Evolutionary conservation across 176 grass and related monocot genomes (phyloP), one percentile per base, ranked within the genome.

Genomic region (Rhynchospora breviuscula): DNA sequence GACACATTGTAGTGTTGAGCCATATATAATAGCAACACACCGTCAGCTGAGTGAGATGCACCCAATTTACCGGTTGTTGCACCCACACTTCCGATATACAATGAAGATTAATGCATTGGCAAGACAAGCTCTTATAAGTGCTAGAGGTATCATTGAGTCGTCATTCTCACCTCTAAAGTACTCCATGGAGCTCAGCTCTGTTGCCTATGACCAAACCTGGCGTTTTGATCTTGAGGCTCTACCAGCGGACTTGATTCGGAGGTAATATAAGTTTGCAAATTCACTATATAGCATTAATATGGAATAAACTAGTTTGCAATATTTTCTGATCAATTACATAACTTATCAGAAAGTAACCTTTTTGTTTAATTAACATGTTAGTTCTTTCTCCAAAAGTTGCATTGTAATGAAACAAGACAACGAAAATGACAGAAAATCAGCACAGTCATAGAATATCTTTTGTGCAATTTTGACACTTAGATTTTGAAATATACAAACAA

Each of bases 11-110:
- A 85, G 84, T 19, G 87, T 94, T 5, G 94, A 97, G 90, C 90
- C 94, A 8, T 94, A 94, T 89, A 87, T 89, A 81, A 87, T 97
- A 73, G 94, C 92, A 0, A 90, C 85, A 1, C 88, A 97, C 81
- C 59, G 92, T 59, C 94, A 97, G 53, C 88, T 94, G 44, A 97
- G 92, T 76, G 92, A 89, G 83, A 92, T 94, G 87, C 94, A 97
- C 70, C 92, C 95, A 9, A 48, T 97, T 22, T 94, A 82, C 84
- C 92, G 79, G 52, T 84, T 97, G 12, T 71, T 97, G 4, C 92
- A 79, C 48, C 95, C 90, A 31, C 90, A 97, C 84, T 94, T 97
- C 81, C 90, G 90, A 9, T 97, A 97, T 87, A 97, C 88, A 17
- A 88, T 92, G 95, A 17, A 81, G 54, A 97, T 97, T 77, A 97